phyloP scores from a whole-genome alignment of 2,329 filamentous ascomycete genomes.

The Sclerotiophoma versabilis region DNA sequence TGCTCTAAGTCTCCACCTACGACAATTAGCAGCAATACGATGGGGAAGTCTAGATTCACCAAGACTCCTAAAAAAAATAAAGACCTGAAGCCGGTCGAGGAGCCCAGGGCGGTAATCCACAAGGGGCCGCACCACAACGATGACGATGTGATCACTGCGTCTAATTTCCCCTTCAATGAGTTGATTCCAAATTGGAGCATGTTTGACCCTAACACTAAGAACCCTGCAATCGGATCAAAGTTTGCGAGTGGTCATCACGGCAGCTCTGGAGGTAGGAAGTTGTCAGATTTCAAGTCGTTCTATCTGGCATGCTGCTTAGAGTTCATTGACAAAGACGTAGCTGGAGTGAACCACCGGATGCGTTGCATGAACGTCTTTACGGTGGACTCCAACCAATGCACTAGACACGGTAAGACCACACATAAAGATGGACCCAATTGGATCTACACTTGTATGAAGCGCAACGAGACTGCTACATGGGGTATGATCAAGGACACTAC shows the following conservation, averaged over 20 bases:
- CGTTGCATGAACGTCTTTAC: constrained; percentile 13
- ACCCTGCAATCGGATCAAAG: background rate
- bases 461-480: background rate
- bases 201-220: background rate
- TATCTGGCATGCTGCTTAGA: constrained; percentile 13
- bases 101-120: too few species aligned
- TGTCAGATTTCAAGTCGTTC: background rate
- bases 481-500: constrained; percentile 13
- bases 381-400: constrained; percentile 7
- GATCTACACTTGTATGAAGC: constrained; percentile 6
- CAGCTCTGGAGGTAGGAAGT: background rate
- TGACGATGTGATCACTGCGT: background rate
- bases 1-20: too few species aligned
- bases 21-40: too few species aligned
- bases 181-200: background rate
- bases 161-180: background rate
- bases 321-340: background rate
- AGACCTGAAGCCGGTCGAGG: background rate
- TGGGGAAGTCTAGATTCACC: background rate
- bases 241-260: background rate
- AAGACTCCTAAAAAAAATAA: background rate
- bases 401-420: background rate
- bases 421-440: constrained; percentile 16
- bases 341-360: background rate
- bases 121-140: background rate